Evolutionary conservation across 768 basidiomycete species (phyloP).

Genomic region (Psilocybe subaeruginosa): DNA sequence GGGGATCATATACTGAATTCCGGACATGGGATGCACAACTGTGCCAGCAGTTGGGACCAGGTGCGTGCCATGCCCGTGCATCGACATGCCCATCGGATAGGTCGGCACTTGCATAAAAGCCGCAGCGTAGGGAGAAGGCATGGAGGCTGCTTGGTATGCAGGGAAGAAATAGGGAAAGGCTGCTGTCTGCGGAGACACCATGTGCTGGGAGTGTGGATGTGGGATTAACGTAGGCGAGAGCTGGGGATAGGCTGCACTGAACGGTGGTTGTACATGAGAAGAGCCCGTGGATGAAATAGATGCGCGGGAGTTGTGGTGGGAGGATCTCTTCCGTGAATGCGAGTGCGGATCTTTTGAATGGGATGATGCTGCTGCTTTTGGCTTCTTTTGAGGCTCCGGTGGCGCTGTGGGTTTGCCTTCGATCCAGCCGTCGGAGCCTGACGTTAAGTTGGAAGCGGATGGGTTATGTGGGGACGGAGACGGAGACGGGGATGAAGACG

Average conservation of each 20-base stretch:
- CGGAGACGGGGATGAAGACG: constrained; percentile 30
- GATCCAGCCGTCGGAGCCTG: constrained; percentile 40
- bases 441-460: not conserved
- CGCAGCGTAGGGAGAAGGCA: constrained; percentile 20
- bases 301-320: constrained; percentile 9
- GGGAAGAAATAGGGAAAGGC: constrained; percentile 29
- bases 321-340: constrained; percentile 23
- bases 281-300: constrained; percentile 14
- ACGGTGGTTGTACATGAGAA: constrained; percentile 4
- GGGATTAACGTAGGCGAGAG: constrained; percentile 7
- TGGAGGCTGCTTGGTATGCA: constrained; percentile 23
- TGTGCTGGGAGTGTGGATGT: constrained; percentile 7
- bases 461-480: constrained; percentile 22
- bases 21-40: constrained; percentile 7
- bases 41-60: constrained; percentile 9
- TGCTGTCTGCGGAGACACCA: constrained; percentile 13
- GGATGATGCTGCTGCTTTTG: constrained; percentile 7
- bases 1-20: constrained; percentile 4
- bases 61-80: constrained; percentile 9
- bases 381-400: constrained; percentile 18
- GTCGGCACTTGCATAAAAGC: constrained; percentile 23
- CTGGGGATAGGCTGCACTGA: constrained; percentile 8
- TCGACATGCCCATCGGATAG: constrained; percentile 22
- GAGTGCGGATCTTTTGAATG: constrained; percentile 10
- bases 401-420: constrained; percentile 27